These are phyloP conservation scores for Pichia paraexigua DNA, from an alignment of 805 yeast species.

Conservation along the genomic window DNA sequence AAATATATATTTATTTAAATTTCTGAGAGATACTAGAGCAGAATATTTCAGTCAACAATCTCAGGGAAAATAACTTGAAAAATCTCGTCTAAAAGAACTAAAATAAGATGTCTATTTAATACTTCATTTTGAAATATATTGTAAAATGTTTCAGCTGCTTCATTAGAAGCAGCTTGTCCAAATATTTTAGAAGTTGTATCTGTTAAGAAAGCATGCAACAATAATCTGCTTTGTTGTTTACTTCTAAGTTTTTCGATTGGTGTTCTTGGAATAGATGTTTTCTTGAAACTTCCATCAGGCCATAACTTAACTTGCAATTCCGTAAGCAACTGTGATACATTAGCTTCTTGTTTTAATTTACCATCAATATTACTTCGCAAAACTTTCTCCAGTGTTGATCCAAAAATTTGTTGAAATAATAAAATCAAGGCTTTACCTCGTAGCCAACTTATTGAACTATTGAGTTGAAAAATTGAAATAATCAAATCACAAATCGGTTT, in stretches of 20 bases:
- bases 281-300: slow-evolving; percentile 47
- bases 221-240: slow-evolving; percentile 46
- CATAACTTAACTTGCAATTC: slow-evolving; percentile 29
- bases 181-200: slow-evolving; percentile 68
- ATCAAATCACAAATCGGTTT: slow-evolving; percentile 77
- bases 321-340: slow-evolving; percentile 34
- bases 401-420: slow-evolving; percentile 76
- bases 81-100: slow-evolving; percentile 50
- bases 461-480: slow-evolving; percentile 57
- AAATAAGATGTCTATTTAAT: slow-evolving; percentile 56
- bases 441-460: slow-evolving; percentile 61
- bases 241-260: slow-evolving; percentile 43
- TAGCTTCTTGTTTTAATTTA: slow-evolving; percentile 34
- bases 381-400: slow-evolving; percentile 73
- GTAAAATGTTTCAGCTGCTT: slow-evolving; percentile 55
- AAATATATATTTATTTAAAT: not conserved
- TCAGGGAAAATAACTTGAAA: slow-evolving; percentile 40
- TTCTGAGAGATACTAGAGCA: not conserved
- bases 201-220: slow-evolving; percentile 48
- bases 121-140: slow-evolving; percentile 66
- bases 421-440: slow-evolving; percentile 79
- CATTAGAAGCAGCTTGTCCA: slow-evolving; percentile 55
- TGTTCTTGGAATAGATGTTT: slow-evolving; percentile 38
- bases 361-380: slow-evolving; percentile 38
- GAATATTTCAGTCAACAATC: slow-evolving; percentile 1